Base-by-base conservation (phyloP, 78 protist species). In the Dictyostelium discoideum region DNA sequence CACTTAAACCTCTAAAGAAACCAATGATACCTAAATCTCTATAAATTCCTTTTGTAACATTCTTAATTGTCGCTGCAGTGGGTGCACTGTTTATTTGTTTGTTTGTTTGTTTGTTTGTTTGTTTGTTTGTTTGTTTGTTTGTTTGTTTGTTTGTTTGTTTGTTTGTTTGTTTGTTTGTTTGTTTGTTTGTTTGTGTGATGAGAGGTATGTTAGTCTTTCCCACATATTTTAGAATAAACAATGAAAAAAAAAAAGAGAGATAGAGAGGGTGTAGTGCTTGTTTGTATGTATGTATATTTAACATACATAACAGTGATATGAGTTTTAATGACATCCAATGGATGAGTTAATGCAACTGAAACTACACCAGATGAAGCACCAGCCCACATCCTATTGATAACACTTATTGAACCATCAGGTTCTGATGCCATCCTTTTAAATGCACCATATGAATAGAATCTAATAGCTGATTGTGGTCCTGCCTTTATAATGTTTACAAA, bases 321-420 rank as follows among this genome's bases (percentile, higher is more conserved):
- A 22, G 95, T 90, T 74, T 90, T 90, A 26, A 82, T 77, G 7
- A 90, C 77, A 29, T 90, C 95, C 10, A 90, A 42, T 54, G 95
- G 95, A 82, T 90, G 77, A 16, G 95, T 90, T 0, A 72, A 2
- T 13, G 42, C 60, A 26, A 90, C 88, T 1, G 95, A 90, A 72
- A 80, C 77, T 4, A 90, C 95, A 82, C 95, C 95, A 3, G 95
- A 86, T 46, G 83, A 72, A 50, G 95, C 95, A 54, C 95, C 95
- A 9, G 95, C 95, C 95, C 95, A 90, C 39, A 90, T 14, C 37
- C 77, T 84, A 84, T 84, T 84, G 0, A 48, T 11, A 13, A 85
- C 1, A 9, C 69, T 72, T 24, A 73, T 37, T 18, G 50, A 26
- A 7, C 80, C 80, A 48, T 44, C 65, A 11, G 37, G 32, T 5